Evolutionary conservation across 2,329 filamentous ascomycete species (phyloP).

Genomic region (Dryadomyces quercus-mongolicae): DNA sequence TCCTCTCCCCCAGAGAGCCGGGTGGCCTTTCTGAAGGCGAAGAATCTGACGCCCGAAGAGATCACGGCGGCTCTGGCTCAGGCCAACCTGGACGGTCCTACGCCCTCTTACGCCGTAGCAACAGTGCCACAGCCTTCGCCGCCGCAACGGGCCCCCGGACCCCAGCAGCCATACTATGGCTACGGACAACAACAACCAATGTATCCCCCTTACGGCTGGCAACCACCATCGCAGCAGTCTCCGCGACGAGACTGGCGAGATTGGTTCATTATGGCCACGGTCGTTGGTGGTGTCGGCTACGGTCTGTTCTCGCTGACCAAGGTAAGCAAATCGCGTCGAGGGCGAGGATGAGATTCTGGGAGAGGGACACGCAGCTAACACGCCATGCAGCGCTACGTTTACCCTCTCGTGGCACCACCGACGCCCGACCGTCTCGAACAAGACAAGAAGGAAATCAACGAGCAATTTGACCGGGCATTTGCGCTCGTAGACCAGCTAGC

Average conservation of each 20-base stretch:
- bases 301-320: conserved; percentile 81
- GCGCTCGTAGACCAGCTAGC: conserved; percentile 81
- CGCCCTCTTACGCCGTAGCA: conserved; percentile 21
- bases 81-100: conserved; percentile 42
- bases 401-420: conserved; percentile 81
- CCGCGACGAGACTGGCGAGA: conserved; percentile 91
- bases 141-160: conserved; percentile 17
- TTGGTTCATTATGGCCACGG: conserved; percentile 99
- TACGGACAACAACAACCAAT: conserved; percentile 30
- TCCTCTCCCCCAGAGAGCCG: conserved; percentile 85
- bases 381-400: conserved; percentile 62
- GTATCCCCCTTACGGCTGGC: conserved; percentile 41
- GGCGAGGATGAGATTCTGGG: background rate
- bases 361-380: background rate
- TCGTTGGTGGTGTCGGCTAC: conserved; percentile 80
- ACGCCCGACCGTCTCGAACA: conserved; percentile 88
- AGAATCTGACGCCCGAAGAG: conserved; percentile 95
- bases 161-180: conserved; percentile 30
- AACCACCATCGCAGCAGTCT: conserved; percentile 39
- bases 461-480: conserved; percentile 88
- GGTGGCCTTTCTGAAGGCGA: conserved; percentile 85
- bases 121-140: conserved; percentile 17
- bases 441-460: conserved; percentile 87
- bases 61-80: conserved; percentile 74
- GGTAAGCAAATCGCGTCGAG: conserved; percentile 28